Conservation (phyloP, 768 basidiomycete species). For the Lentinula raphanica region DNA sequence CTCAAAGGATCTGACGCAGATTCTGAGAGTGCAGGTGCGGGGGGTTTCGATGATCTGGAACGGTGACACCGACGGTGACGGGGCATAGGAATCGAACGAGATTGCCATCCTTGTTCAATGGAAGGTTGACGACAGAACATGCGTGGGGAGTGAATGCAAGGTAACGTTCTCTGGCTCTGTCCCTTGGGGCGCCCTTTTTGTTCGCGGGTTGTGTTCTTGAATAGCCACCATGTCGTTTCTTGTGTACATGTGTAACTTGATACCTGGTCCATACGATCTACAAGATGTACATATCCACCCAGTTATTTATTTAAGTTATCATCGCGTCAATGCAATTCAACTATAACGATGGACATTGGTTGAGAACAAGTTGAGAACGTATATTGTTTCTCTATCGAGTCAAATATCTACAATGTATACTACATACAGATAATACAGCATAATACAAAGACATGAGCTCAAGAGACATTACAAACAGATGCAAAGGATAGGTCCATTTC, state of each 20-base stretch:
- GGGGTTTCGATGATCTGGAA: slow-evolving; percentile 5
- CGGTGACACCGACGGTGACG: background rate
- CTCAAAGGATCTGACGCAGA: background rate
- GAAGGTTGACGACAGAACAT: background rate
- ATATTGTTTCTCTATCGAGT: too few species aligned
- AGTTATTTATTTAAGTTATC: background rate
- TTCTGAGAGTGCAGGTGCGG: background rate
- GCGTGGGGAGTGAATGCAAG: too few species aligned
- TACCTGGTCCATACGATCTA: background rate
- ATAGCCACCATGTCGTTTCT: background rate
- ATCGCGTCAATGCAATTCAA: too few species aligned
- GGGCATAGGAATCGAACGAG: background rate
- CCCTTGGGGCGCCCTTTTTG: too few species aligned
- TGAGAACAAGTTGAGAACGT: too few species aligned
- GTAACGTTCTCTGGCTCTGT: too few species aligned
- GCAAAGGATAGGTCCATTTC: too few species aligned
- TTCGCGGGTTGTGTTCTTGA: background rate
- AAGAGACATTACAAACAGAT: too few species aligned
- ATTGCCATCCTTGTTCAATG: background rate
- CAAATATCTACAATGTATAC: too few species aligned
- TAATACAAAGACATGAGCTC: too few species aligned
- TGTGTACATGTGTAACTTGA: background rate
- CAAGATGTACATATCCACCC: background rate
- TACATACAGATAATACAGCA: background rate
- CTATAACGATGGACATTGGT: too few species aligned